Evolutionary conservation across 2,329 filamentous ascomycete genomes (phyloP), one percentile per base, ranked within the genome.

Genomic region (Pestalotiopsis fici): DNA sequence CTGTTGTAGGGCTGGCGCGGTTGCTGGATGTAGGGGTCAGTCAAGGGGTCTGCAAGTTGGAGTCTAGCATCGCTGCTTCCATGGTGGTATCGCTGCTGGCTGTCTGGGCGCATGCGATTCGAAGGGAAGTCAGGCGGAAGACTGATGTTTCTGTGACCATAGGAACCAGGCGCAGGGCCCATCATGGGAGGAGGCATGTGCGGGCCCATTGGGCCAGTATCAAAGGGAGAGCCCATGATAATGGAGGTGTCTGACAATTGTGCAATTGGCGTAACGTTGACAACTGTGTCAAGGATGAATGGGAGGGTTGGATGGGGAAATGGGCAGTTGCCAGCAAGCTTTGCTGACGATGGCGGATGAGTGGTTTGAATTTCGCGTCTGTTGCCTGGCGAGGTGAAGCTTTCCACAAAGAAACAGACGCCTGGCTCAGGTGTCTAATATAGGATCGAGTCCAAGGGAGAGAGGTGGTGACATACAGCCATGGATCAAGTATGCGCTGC

Each of bases 1-100:
- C 82, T 86, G 80, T 82, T 76, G 75, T 79, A 84, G 47, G 80
- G 73, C 67, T 79, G 79, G 66, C 81, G 80, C 64, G 80, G 74
- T 78, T 76, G 75, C 75, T 78, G 75, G 55, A 50, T 7, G 31
- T 56, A 61, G 39, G 67, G 65, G 61, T 68, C 65, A 68, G 67
- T 66, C 55, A 68, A 56, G 25, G 18, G n/a, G 31, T 27, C 37
- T 21, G 21, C 54, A 65, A 65, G 47, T 28, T 68, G 65, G 13
- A 66, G 39, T 62, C 67, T 39, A 27, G 62, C 61, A 47, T 68
- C 67, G 39, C 37, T 66, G 65, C 65, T 59, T 27, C 4, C 43
- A 27, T 66, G 59, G 28, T 50, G 31, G 31, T 35, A 62, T 59
- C 61, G 55, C 23, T 39, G 64, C 43, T 65, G 55, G 28, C 15